phyloP scores from a whole-genome alignment of 148 eudicot species.

The Nepenthes gracilis region DNA sequence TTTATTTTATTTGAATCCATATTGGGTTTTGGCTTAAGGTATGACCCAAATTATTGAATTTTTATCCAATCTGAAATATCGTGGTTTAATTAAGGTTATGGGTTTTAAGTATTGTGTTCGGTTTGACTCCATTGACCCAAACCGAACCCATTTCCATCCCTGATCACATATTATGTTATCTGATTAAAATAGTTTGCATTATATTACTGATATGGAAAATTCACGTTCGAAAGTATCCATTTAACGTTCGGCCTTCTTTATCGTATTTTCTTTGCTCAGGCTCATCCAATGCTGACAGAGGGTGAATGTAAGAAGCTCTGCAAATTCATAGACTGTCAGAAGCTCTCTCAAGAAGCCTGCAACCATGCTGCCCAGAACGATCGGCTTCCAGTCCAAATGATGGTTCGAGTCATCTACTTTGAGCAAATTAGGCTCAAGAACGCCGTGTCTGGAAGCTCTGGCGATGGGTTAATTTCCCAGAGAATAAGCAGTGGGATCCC shows the following conservation, averaged over 20 bases:
- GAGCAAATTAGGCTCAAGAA: constrained; percentile 53
- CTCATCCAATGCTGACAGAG: constrained; percentile 44
- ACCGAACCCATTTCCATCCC: too few species aligned
- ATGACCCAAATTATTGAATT: background rate
- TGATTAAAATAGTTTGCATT: too few species aligned
- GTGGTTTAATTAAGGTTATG: too few species aligned
- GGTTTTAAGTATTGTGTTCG: too few species aligned
- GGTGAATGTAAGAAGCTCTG: constrained; percentile 42
- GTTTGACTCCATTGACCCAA: too few species aligned
- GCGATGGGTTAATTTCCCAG: constrained; percentile 41
- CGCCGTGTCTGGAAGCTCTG: constrained; percentile 37
- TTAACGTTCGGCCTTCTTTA: background rate
- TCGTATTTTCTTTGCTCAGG: constrained; percentile 21
- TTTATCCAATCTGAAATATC: too few species aligned
- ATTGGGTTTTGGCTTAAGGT: background rate
- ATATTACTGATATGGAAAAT: too few species aligned
- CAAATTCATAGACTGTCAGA: constrained; percentile 57
- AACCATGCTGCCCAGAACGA: constrained; percentile 79
- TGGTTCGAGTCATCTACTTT: constrained; percentile 53
- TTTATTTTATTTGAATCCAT: background rate
- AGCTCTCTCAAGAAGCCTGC: constrained; percentile 71
- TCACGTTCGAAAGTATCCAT: too few species aligned
- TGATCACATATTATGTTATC: too few species aligned
- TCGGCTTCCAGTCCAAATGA: constrained; percentile 56
- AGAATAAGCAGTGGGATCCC: constrained; percentile 51